A percentile compares a stretch with the other conserved stretches of the same genome.
These are phyloP conservation scores for Spathaspora hagerdaliae DNA, from an alignment of 805 yeast species.

Conservation along the genomic window DNA sequence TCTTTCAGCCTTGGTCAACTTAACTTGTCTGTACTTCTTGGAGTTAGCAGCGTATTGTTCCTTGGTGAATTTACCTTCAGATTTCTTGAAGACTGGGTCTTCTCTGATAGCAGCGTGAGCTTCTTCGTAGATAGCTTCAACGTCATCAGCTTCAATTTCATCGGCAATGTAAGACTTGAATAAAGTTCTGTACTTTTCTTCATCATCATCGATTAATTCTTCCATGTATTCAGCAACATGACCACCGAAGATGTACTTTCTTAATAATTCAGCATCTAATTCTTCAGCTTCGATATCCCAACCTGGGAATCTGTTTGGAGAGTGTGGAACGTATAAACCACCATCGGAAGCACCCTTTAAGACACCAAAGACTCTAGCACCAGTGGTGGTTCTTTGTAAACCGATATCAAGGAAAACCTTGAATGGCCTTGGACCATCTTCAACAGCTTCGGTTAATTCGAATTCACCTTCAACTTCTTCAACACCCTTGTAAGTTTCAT, in stretches of 20 bases:
- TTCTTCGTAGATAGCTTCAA: constrained; percentile 91
- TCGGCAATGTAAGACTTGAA: constrained; percentile 96
- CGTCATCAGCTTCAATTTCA: constrained; percentile 93
- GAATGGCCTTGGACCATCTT: constrained; percentile 99
- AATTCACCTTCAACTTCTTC: constrained; percentile 99
- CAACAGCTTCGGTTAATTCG: constrained; percentile 97
- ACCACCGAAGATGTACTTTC: constrained; percentile 99
- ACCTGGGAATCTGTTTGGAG: constrained; percentile 99
- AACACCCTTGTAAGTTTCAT: constrained; percentile 97
- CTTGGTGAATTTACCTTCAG: constrained; percentile 92
- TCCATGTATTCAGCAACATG: constrained; percentile 99
- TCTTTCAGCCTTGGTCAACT: constrained; percentile 91
- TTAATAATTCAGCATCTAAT: constrained; percentile 92
- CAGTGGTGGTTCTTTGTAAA: constrained; percentile 99
- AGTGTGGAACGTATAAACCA: constrained; percentile 99
- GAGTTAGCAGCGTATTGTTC: constrained; percentile 97
- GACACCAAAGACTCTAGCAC: constrained; percentile 99
- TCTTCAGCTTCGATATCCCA: constrained; percentile 99
- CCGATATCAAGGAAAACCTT: constrained; percentile 99
- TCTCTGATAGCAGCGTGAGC: constrained; percentile 97
- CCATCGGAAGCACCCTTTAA: constrained; percentile 99
- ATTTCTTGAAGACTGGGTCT: constrained; percentile 87
- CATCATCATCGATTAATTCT: constrained; percentile 99
- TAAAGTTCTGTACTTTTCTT: constrained; percentile 95
- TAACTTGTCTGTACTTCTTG: constrained; percentile 83